Evolutionary conservation across 192 early-diverging fungal genomes (phyloP), one percentile per base, ranked within the genome.

Genomic region (Coemansia sp.): DNA sequence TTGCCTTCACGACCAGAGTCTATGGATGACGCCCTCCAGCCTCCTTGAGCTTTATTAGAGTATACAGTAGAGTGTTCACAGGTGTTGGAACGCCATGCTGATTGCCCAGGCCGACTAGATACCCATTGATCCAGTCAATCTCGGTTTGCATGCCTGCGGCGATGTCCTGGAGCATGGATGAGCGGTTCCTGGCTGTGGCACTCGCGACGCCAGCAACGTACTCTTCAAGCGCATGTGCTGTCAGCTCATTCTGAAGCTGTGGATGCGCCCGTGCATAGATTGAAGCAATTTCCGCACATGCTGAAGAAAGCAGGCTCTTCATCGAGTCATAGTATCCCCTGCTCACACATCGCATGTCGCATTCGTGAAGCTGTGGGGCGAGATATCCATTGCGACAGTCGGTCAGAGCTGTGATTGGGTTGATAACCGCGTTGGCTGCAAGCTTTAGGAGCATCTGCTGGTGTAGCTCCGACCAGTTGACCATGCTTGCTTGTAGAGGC

Each of bases 351-450:
- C 62, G 64, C 36, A 36, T 9, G 45, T 38, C 57, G 40, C 15
- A 22, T 11, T 59, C 32, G 23, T 52, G 55, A 38, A 59, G 68
- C 43, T 61, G 65, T 13, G 73, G 66, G 8, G 81, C 62, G 35
- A 89, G 35, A 9, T 61, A 75, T 2, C 87, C 87, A 61, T 91
- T 91, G 54, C 70, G 83, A 13, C 79, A 70, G 20, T 74, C 81
- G 6, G 85, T 66, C 41, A 89, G 61, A 10, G 88, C 85, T 0
- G 88, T 85, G 9, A 89, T 63, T 2, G 89, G 89, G 42, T 89
- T 89, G 57, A 91, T 85, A 19, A 82, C 81, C 0, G 85, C 75
- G 62, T 91, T 91, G 61, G 89, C 84, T 14, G 85, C 86, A 13
- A 88, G 76, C 74, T 91, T 89, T 8, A 82, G 53, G 45, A 86